Conservation (phyloP, 805 yeast genomes). For the Debaryomyces hansenii region DNA sequence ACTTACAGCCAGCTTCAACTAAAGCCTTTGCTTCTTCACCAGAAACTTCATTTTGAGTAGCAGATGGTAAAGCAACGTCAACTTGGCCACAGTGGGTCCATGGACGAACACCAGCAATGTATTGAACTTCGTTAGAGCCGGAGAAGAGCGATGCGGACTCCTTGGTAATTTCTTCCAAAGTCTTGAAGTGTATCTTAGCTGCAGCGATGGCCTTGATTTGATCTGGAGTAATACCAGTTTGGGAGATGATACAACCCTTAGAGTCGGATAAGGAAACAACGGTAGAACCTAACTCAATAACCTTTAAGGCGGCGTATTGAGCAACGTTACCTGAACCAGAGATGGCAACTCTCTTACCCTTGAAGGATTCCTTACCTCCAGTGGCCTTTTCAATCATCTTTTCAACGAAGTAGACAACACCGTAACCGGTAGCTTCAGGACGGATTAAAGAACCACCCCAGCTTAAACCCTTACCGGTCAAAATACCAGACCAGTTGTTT, state of each 20-base stretch:
- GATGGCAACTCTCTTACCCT: conserved; percentile 92
- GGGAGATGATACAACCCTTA: conserved; percentile 80
- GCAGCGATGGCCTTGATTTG: conserved; percentile 74
- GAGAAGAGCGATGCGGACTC: conserved; percentile 57
- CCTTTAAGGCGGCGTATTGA: conserved; percentile 97
- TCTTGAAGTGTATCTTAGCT: conserved; percentile 77
- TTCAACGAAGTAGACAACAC: conserved; percentile 94
- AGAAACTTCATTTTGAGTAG: conserved; percentile 97
- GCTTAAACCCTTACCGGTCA: conserved; percentile 95
- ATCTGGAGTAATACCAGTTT: conserved; percentile 78
- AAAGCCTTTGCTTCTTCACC: conserved; percentile 96
- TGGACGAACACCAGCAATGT: conserved; percentile 93
- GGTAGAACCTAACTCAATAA: conserved; percentile 92
- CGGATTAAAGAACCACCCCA: conserved; percentile 99
- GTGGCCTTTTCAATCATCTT: conserved; percentile 96
- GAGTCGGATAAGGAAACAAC: conserved; percentile 96
- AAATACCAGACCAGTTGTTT: conserved; percentile 94
- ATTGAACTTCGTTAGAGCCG: conserved; percentile 57
- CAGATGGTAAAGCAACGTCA: conserved; percentile 96
- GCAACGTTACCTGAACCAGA: conserved; percentile 99
- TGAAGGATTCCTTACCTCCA: conserved; percentile 82
- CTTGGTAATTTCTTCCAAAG: conserved; percentile 66
- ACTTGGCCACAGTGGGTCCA: conserved; percentile 91
- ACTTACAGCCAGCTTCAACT: conserved; percentile 87
- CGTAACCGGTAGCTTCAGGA: conserved; percentile 99